Percentiles rank a stretch among this genome's conserved stretches.
Evolutionary conservation across 208 protist genomes (phyloP).

Genomic region (Leptomonas seymouri): DNA sequence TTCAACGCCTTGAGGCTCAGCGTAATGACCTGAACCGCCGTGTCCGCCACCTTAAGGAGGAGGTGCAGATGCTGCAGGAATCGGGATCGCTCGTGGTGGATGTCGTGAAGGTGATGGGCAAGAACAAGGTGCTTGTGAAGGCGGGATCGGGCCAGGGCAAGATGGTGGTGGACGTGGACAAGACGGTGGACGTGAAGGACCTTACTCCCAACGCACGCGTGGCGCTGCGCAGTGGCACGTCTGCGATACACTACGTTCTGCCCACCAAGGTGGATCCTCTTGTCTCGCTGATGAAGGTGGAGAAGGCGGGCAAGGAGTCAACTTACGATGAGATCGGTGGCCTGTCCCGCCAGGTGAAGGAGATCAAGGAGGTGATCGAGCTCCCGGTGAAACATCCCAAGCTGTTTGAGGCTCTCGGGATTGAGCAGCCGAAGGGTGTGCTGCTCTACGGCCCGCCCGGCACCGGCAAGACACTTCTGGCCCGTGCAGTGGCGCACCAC

Average conservation of each 20-base stretch:
- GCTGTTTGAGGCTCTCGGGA: constrained; percentile 99
- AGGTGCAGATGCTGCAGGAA: constrained; percentile 98
- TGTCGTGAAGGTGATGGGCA: constrained; percentile 99
- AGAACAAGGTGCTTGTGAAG: constrained; percentile 99
- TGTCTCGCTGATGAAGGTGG: constrained; percentile 99
- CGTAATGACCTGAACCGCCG: constrained; percentile 91
- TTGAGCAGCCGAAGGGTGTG: constrained; percentile 99
- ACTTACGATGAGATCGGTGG: constrained; percentile 99
- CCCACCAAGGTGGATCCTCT: constrained; percentile 99
- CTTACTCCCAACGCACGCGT: constrained; percentile 97
- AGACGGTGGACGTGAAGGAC: constrained; percentile 93
- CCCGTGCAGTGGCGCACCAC: constrained; percentile 99
- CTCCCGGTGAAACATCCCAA: constrained; percentile 97
- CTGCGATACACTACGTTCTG: constrained; percentile 98
- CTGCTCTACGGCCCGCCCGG: constrained; percentile 98
- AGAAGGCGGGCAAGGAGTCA: constrained; percentile 99
- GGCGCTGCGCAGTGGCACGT: constrained; percentile 97
- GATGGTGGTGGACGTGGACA: constrained; percentile 99
- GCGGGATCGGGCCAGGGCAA: constrained; percentile 95
- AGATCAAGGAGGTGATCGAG: constrained; percentile 92
- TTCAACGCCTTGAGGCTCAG: constrained; percentile 84
- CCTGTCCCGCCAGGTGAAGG: constrained; percentile 99
- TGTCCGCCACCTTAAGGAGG: constrained; percentile 98
- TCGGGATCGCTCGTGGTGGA: constrained; percentile 98
- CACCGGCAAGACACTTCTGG: constrained; percentile 98